Base-by-base conservation (phyloP, 208 protist species). In the Herpetomonas tarakana region DNA sequence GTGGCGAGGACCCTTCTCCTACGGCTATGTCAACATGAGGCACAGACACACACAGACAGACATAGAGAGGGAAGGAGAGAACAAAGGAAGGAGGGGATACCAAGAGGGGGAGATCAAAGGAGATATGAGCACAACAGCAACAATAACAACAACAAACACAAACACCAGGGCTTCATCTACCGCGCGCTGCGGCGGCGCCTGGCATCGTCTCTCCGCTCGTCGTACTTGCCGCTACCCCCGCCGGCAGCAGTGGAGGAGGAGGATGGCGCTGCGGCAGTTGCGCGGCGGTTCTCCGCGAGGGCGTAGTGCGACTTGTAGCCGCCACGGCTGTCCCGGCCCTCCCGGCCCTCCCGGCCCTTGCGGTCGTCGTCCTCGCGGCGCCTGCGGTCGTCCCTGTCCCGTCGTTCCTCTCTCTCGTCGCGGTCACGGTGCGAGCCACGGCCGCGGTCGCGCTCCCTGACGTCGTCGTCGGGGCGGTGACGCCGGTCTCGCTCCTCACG, bases 401-500 rank as follows among this genome's bases (percentile, higher is more conserved):
- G n/a, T n/a, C n/a, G n/a, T n/a, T 49, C 35, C n/a, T 26, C 46
- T 7, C 28, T 4, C 52, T 52, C 7, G 9, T 55, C 16, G 14
- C 38, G 44, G 24, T 41, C 4, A 26, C 53, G 2, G 24, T 29
- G 18, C 18, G 44, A 9, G 6, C 26, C 22, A 14, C 49, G 46
- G 27, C 51, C 50, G 11, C 41, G 11, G 45, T 62, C 51, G 21
- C 52, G 25, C 35, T 58, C 58, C 16, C 39, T 56, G 38, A 54
- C n/a, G 28, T 60, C 29, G 19, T 67, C 53, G 14, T 53, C 50
- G 6, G 46, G 18, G 24, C 45, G 47, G n/a, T 50, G 30, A 24
- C 52, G 38, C 18, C 56, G 62, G 30, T 64, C 25, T 31, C 63
- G 65, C 21, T 68, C 50, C 14, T 71, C 78, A 31, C 58, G 18